Evolutionary conservation across 257 asterid genomes (phyloP).

Genomic region (Fraxinus anomala): DNA sequence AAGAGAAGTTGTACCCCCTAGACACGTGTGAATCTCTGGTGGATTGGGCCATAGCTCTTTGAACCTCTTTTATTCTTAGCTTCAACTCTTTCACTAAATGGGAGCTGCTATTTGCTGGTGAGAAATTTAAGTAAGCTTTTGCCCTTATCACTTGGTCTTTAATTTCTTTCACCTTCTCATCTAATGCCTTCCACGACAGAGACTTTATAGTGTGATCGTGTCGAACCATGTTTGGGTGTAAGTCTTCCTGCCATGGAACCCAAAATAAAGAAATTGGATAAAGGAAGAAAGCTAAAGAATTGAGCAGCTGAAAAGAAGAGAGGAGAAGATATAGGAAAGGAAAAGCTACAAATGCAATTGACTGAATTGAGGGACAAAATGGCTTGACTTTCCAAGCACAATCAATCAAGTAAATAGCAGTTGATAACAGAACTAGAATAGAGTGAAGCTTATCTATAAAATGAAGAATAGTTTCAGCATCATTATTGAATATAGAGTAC

Average conservation of each 20-base stretch:
- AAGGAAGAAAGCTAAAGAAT: constrained; percentile 5
- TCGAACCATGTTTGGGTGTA: constrained; percentile 33
- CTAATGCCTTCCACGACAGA: constrained; percentile 38
- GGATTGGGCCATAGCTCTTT: constrained; percentile 61
- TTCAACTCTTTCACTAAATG: constrained; percentile 84
- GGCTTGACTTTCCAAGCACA: constrained; percentile 11
- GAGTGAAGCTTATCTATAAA: constrained; percentile 4
- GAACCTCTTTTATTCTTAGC: constrained; percentile 80
- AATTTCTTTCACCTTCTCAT: constrained; percentile 78
- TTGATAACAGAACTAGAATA: constrained; percentile 15
- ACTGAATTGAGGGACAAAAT: constrained; percentile 4
- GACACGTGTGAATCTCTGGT: constrained; percentile 65
- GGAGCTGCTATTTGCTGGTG: constrained; percentile 68
- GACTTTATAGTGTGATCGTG: constrained; percentile 37
- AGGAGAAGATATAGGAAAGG: constrained; percentile 3
- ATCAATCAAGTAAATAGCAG: constrained; percentile 14
- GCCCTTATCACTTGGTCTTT: constrained; percentile 88
- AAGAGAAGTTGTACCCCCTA: constrained; percentile 47
- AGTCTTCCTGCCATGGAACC: constrained; percentile 49
- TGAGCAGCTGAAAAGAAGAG: not conserved
- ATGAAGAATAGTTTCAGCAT: constrained; percentile 4
- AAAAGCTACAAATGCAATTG: not conserved
- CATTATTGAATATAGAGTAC: constrained; percentile 22
- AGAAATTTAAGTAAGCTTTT: constrained; percentile 62
- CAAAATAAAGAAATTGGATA: constrained; percentile 21